Evolutionary conservation across 768 basidiomycete genomes (phyloP), one percentile per base, ranked within the genome.

Genomic region (Boletus rubroflammeus): DNA sequence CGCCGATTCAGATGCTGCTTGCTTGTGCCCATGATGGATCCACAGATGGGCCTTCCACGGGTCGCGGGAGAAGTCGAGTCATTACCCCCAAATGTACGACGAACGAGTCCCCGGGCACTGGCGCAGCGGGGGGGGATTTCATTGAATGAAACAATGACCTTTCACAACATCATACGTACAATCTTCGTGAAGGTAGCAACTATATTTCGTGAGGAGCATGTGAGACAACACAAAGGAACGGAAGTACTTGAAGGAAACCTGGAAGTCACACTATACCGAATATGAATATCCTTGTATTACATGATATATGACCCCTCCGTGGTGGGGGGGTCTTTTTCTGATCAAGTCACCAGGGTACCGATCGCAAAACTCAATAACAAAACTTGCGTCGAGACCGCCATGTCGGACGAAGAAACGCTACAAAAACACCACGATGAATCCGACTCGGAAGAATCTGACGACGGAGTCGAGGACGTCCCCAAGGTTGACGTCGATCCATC

Each of bases 401-500:
- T 90, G 88, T 73, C 86, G 26, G 81, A 77, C 56, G 85, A 89
- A 74, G 86, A 88, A 70, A 82, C 80, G 67, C 73, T 75, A 14
- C 79, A 81, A 66, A 86, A 87, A 72, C 75, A 66, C 54, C 77
- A 81, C 60, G 80, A 85, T 31, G 86, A 85, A 10, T 87, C 86
- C 0, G 87, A 87, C 8, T 86, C 83, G 8, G 86, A 88, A 58
- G 85, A 86, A 46, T 84, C 83, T 39, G 82, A 81, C 32, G 79
- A 78, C 40, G 74, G 67, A 10, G 67, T 76, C 19, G 84, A 86
- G 47, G 69, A 72, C 29, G 59, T 88, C 64, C 84, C 84, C 26
- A 76, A 80, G 56, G 73, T 95, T 61, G 82, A 96, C 31, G 73
- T 97, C 65, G 94, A 96, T 76, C 74, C 80, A 15, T 79, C 88